Evolutionary conservation across 495 filamentous ascomycete species (phyloP).

Genomic region (Hypoxylon lenormandii): DNA sequence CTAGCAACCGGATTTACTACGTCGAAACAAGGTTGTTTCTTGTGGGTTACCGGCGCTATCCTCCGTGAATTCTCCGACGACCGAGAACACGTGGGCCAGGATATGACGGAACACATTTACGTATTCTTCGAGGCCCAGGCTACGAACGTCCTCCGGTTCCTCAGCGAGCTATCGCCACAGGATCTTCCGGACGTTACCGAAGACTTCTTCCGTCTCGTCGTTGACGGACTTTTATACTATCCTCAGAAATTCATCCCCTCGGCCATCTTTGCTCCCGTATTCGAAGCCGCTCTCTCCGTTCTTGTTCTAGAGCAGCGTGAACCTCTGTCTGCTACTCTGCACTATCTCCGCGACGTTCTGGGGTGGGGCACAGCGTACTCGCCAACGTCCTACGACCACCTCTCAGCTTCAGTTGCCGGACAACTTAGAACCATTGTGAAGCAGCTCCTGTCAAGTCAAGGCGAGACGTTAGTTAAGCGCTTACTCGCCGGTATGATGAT

Average conservation of each 20-base stretch:
- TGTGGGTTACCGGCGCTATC: conserved; percentile 96
- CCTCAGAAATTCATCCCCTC: conserved; percentile 83
- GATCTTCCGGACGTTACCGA: conserved; percentile 98
- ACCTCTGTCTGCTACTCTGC: conserved; percentile 87
- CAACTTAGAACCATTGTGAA: conserved; percentile 79
- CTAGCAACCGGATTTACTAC: conserved; percentile 83
- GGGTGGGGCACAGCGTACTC: conserved; percentile 80
- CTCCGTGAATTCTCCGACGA: conserved; percentile 94
- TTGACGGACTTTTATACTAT: conserved; percentile 91
- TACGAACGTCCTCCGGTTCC: conserved; percentile 82
- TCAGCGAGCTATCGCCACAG: conserved; percentile 86
- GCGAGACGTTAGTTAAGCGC: conserved; percentile 82
- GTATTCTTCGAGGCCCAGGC: conserved; percentile 94
- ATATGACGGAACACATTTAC: conserved; percentile 90
- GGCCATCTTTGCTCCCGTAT: conserved; percentile 79
- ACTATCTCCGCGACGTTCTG: conserved; percentile 92
- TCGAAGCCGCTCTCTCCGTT: conserved; percentile 85
- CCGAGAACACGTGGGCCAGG: conserved; percentile 80
- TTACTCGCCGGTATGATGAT: conserved; percentile 98
- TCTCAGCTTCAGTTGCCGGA: conserved; percentile 60
- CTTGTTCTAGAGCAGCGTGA: conserved; percentile 89
- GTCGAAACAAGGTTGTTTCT: conserved; percentile 92
- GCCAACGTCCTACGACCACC: conserved; percentile 76
- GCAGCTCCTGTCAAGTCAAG: conserved; percentile 74
- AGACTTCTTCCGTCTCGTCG: conserved; percentile 94